Base-by-base conservation (phyloP, 495 filamentous ascomycete species). In the Penicillium cosmopolitanum region DNA sequence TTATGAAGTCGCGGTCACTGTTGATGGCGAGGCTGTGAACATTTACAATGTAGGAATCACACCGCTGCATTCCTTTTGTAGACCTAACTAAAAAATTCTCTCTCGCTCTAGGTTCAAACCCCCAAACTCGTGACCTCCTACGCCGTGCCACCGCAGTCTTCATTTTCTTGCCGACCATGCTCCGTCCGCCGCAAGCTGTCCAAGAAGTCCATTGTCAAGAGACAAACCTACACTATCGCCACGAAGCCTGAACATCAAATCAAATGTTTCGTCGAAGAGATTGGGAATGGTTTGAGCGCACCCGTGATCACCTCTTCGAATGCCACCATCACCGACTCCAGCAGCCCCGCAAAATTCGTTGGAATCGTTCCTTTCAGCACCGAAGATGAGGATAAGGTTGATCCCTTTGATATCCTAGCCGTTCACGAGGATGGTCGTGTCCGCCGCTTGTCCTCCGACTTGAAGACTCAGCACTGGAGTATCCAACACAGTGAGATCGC, bases 21-120 rank as follows among this genome's bases (percentile, higher is more conserved):
- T 97, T 66, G 92, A 99, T 76, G 92, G 93, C 55, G 92, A 97
- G 68, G 88, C 90, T 13, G 82, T 97, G 13, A 95, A 92, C 69
- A 86, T 99, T 50, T 97, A 97, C 76, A 89, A 97, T 82, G 94
- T 98, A 75, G 60, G 82, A 42, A 6, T n/a, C 16, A 16, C 53
- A 60, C 35, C 18, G 16, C 5, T 51, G 21, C 2, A 4, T 38
- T 1, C 16, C 10, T 13, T 21, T 5, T 15, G 23, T 56, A 12
- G n/a, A n/a, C 15, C 9, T 50, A 31, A 50, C 35, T 53, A 51
- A 35, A 3, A 31, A 25, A 25, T 8, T n/a, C 25, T 40, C 25
- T 48, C 61, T 31, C 34, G 12, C n/a, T 58, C 4, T 63, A 96
- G 92, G 79, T 96, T 21, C 86, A 90, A 70, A 88, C 87, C 1